Evolutionary conservation across 2,329 filamentous ascomycete species (phyloP).

Genomic region (Fusarium foetens): DNA sequence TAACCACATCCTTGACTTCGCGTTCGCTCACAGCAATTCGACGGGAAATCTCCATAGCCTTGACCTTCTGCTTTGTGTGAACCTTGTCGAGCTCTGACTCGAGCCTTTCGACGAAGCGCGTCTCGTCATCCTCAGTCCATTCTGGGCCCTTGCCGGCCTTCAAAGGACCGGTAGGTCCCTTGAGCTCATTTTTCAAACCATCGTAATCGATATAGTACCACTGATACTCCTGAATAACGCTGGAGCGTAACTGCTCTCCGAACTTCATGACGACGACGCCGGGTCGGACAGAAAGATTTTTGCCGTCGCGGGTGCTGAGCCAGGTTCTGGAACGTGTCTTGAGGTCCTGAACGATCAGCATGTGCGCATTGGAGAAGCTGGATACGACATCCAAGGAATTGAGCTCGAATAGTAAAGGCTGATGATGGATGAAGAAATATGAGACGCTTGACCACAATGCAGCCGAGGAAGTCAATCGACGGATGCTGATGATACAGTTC

Average conservation of each 20-base stretch:
- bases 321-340: conserved; percentile 56
- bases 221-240: conserved; percentile 95
- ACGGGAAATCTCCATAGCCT: conserved; percentile 93
- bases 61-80: conserved; percentile 96
- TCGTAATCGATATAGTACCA: conserved; percentile 99
- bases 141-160: conserved; percentile 60
- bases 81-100: conserved; percentile 97
- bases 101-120: conserved; percentile 84
- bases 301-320: conserved; percentile 49
- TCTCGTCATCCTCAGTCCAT: conserved; percentile 94
- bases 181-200: conserved; percentile 87
- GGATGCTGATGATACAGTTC: conserved; percentile 2
- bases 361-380: conserved; percentile 45
- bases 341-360: conserved; percentile 66
- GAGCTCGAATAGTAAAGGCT: conserved; percentile 1
- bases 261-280: conserved; percentile 79
- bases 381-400: conserved; percentile 24
- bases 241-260: conserved; percentile 95
- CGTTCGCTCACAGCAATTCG: conserved; percentile 88
- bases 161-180: conserved; percentile 70
- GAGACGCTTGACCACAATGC: background rate
- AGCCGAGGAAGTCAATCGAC: conserved; percentile 14
- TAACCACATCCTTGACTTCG: conserved; percentile 89
- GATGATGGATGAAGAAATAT: background rate
- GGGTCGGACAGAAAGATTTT: conserved; percentile 52